Evolutionary conservation across 164 flowering plant species (phyloP).

Genomic region (Nelumbo lutea): DNA sequence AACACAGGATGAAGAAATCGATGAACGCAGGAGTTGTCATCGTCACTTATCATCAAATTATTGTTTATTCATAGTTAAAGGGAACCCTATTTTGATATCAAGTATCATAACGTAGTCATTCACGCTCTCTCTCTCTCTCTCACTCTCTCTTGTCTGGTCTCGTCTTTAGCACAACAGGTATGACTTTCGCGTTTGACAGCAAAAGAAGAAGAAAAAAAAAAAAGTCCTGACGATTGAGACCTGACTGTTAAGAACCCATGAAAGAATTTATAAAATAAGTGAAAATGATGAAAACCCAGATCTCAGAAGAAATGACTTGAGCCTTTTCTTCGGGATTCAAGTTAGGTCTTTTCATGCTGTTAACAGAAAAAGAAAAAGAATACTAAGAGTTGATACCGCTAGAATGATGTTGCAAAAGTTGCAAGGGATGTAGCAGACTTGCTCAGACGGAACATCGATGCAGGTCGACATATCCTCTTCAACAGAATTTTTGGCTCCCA

Average conservation of each 20-base stretch:
- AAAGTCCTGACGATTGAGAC: constrained; percentile 45
- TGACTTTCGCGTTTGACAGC: constrained; percentile 46
- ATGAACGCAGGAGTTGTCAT: constrained; percentile 27
- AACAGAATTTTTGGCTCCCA: background rate
- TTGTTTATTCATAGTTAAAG: no score
- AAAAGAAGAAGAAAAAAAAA: constrained; percentile 30
- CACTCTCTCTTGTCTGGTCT: constrained; percentile 9
- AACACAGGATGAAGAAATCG: constrained; percentile 3
- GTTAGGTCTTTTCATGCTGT: background rate
- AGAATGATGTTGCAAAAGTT: constrained; percentile 88
- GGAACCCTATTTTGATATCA: no score
- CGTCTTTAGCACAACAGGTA: constrained; percentile 11
- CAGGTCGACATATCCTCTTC: constrained; percentile 37
- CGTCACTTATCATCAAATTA: constrained; percentile 11
- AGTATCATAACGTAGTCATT: no score
- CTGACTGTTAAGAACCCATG: constrained; percentile 28
- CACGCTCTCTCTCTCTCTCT: background rate
- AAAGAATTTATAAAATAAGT: background rate
- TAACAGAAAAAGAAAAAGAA: background rate
- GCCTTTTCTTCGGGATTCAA: background rate
- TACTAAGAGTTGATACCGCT: constrained; percentile 47
- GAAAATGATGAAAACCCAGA: background rate
- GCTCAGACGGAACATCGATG: constrained; percentile 47
- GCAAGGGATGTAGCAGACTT: constrained; percentile 91
- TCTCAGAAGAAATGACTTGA: background rate